A percentile compares a stretch with the other conserved stretches of the same genome.
These are phyloP conservation scores for Aspergillus carlsbadensis DNA, from an alignment of 495 filamentous ascomycete species.

Conservation along the genomic window DNA sequence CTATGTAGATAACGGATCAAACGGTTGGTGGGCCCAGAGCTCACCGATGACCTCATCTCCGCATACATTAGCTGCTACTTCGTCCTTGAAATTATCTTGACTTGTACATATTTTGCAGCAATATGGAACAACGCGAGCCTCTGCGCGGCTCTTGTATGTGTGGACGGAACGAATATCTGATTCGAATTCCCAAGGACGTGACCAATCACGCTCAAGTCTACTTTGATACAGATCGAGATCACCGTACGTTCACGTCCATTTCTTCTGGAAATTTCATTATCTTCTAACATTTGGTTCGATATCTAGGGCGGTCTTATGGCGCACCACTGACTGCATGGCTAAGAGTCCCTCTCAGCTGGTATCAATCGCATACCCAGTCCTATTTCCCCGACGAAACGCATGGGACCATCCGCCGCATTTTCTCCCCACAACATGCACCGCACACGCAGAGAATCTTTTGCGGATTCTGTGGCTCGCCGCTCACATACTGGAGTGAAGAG, in stretches of 20 bases:
- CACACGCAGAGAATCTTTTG: constrained; percentile 75
- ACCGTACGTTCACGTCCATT: constrained; percentile 52
- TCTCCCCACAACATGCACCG: constrained; percentile 58
- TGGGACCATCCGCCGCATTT: constrained; percentile 66
- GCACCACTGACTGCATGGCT: constrained; percentile 75
- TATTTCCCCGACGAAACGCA: constrained; percentile 78
- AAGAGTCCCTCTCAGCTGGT: constrained; percentile 75
- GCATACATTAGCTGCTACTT: not conserved
- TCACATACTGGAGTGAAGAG: constrained; percentile 77
- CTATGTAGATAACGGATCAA: too few relatives aligned
- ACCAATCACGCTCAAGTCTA: constrained; percentile 61
- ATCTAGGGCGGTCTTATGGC: constrained; percentile 61
- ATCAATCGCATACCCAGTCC: constrained; percentile 66
- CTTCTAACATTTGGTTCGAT: constrained; percentile 10
- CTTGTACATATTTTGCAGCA: constrained; percentile 1
- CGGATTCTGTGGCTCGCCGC: constrained; percentile 81
- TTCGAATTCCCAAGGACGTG: constrained; percentile 61
- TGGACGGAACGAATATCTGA: constrained; percentile 78
- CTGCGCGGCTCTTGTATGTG: constrained; percentile 80
- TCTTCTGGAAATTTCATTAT: not conserved
- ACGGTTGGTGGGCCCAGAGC: not conserved
- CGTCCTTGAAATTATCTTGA: not conserved
- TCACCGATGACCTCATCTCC: constrained; percentile 10
- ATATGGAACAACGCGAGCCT: constrained; percentile 47
- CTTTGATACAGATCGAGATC: constrained; percentile 63